phyloP scores from a whole-genome alignment of 257 asterid genomes.

The Gentiana dahurica region DNA sequence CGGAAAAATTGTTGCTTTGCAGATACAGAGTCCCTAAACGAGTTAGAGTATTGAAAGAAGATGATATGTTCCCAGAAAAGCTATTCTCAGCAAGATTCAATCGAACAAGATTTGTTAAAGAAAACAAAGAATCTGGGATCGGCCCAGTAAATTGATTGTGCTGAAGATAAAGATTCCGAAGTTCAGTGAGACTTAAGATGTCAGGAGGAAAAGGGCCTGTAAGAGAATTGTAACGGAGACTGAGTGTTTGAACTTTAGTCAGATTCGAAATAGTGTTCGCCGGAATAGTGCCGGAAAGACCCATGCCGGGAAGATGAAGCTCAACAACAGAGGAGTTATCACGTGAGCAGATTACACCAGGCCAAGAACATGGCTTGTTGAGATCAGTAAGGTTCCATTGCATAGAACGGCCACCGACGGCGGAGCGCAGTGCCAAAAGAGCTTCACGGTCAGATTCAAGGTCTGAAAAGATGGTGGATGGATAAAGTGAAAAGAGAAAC shows the following conservation, averaged over 20 bases:
- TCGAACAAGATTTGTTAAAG: conserved; percentile 46
- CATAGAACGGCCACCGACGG: conserved; percentile 71
- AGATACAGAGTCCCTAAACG: conserved; percentile 65
- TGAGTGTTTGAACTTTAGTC: conserved; percentile 54
- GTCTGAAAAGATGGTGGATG: conserved; percentile 31
- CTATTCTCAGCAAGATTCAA: conserved; percentile 58
- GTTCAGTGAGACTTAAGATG: conserved; percentile 34
- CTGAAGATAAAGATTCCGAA: conserved; percentile 61
- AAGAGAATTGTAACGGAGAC: conserved; percentile 79
- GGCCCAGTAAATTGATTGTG: conserved; percentile 53
- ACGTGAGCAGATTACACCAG: conserved; percentile 62
- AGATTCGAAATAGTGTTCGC: conserved; percentile 41
- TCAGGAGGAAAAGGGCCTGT: conserved; percentile 57
- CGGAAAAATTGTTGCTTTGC: conserved; percentile 16
- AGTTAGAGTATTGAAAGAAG: conserved; percentile 40
- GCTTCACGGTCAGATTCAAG: conserved; percentile 68
- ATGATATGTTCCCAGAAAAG: conserved; percentile 53
- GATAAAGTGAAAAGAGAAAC: conserved; percentile 4
- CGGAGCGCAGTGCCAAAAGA: conserved; percentile 56
- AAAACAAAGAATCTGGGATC: conserved; percentile 46
- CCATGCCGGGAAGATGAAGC: conserved; percentile 83
- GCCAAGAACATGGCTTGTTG: conserved; percentile 55
- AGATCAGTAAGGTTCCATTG: conserved; percentile 60
- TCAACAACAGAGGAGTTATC: conserved; percentile 42
- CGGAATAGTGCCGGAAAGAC: conserved; percentile 61